A percentile compares a stretch with the other conserved stretches of the same genome.
phyloP scores from a whole-genome alignment of 1,139 yeast species.

The Blastobotrys arbuscula region DNA sequence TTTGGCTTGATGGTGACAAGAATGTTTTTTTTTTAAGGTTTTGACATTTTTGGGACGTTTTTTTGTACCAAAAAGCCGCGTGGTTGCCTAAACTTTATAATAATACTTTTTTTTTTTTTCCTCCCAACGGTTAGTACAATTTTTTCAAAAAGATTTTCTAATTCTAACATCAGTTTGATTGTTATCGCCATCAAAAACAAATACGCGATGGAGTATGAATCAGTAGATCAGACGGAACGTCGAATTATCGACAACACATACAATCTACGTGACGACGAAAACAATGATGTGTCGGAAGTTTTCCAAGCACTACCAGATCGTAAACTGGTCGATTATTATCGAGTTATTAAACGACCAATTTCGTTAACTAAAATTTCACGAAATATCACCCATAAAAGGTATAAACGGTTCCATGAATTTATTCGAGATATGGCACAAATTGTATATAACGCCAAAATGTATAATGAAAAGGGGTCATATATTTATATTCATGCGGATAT shows the following conservation, averaged over 20 bases:
- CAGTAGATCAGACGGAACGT: constrained; percentile 14
- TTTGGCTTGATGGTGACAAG: too few relatives aligned
- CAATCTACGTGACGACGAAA: constrained; percentile 28
- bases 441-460: constrained; percentile 83
- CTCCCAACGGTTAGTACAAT: neutral
- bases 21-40: too few relatives aligned
- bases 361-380: constrained; percentile 41
- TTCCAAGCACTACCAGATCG: constrained; percentile 45
- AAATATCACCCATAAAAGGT: constrained; percentile 48
- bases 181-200: too few relatives aligned
- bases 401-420: constrained; percentile 60
- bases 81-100: too few relatives aligned
- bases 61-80: too few relatives aligned
- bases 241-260: constrained; percentile 33
- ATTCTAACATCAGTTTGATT: neutral
- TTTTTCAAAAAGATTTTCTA: neutral
- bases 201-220: neutral
- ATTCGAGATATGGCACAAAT: constrained; percentile 75
- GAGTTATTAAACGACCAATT: constrained; percentile 44
- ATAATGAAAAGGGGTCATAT: constrained; percentile 63
- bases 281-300: constrained; percentile 33
- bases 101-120: neutral
- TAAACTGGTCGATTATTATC: constrained; percentile 41
- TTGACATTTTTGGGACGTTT: too few relatives aligned
- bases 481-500: constrained; percentile 69